phyloP scores from a whole-genome alignment of 257 asterid genomes.

The Jacaranda copaia region DNA sequence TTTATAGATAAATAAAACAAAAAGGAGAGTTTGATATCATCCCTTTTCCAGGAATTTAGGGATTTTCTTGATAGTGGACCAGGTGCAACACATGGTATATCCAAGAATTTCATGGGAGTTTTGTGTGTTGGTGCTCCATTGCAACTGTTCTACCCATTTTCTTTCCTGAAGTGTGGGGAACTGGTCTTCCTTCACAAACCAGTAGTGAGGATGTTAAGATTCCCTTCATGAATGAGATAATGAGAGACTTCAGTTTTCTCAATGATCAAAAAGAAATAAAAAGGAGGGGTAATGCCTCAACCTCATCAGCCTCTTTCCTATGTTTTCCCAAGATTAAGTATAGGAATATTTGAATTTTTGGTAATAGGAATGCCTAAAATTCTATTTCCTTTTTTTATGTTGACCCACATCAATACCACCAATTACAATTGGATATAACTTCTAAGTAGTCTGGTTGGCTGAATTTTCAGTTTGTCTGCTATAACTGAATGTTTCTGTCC shows the following conservation, averaged over 20 bases:
- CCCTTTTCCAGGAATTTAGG: not conserved
- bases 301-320: not conserved
- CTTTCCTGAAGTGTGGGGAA: too few relatives aligned
- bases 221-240: too few relatives aligned
- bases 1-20: too few relatives aligned
- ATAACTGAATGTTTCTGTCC: not conserved
- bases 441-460: not conserved
- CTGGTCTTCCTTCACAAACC: too few relatives aligned
- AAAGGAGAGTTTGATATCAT: not conserved
- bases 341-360: not conserved
- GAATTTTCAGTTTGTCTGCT: not conserved
- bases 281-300: not conserved
- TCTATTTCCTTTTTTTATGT: not conserved
- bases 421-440: not conserved
- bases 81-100: not conserved
- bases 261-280: not conserved
- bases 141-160: not conserved
- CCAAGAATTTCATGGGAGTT: not conserved
- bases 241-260: too few relatives aligned
- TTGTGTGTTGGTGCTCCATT: not conserved
- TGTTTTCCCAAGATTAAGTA: conserved; percentile 16
- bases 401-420: not conserved
- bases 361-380: not conserved
- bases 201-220: too few relatives aligned
- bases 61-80: not conserved